Evolutionary conservation across 805 yeast species (phyloP), one percentile per base, ranked within the genome.

Genomic region (Cyberlindnera euphorbiiphila): DNA sequence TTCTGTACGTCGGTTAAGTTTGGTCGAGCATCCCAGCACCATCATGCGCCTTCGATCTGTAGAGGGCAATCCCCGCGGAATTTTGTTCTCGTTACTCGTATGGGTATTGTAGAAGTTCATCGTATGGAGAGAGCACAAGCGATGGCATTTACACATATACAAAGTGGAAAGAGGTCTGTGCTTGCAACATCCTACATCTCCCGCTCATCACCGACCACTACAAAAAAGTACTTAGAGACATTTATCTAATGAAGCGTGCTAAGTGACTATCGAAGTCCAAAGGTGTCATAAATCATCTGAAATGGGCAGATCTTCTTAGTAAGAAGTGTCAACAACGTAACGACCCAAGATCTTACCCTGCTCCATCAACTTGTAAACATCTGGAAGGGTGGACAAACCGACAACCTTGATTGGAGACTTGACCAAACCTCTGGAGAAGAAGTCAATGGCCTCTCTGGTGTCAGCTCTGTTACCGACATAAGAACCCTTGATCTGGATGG

Each of bases 401-500:
- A 79, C 87, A 61, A 87, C 59, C 68, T 76, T 75, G 68, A 84
- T 78, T 52, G 86, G 85, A 46, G 85, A 74, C 61, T 72, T 69
- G 60, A 82, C 81, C 58, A 77, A 66, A 46, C 89, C 91, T 61
- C 85, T 72, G 51, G 70, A 46, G 64, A 79, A 81, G 73, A 83
- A 81, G 54, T 80, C 85, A 49, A 83, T 64, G 39, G 91, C 88
- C 69, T 84, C 89, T 47, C 81, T 74, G 49, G 91, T 76, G 66
- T 86, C 95, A 49, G 83, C 82, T 67, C 94, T 81, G 77, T 84
- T 84, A 54, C 95, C 95, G 46, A 85, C 95, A 59, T 83, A 83
- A 36, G 94, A 84, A 53, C 93, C 95, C 61, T 71, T 76, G 59
- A 85, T 80, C 56, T 69, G 68, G 61, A 82, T 69, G 42, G 85